Conservation (phyloP, 371 early-diverging fungal genomes). For the Syncephalastrum racemosum region DNA sequence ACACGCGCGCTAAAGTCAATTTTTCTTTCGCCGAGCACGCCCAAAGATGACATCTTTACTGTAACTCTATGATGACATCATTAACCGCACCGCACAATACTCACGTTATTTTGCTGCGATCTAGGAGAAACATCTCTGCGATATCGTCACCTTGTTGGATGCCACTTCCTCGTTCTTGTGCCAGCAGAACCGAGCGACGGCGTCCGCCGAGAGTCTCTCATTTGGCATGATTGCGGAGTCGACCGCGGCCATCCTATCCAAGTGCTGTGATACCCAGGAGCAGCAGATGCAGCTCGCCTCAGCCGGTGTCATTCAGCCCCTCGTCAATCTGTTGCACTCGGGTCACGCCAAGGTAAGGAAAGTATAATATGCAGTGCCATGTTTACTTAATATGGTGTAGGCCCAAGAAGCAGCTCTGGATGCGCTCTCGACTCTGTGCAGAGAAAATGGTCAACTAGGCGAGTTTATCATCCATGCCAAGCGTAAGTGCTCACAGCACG, state of each 20-base stretch:
- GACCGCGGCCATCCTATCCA: slow-evolving; percentile 66
- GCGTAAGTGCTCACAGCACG: slow-evolving; percentile 31
- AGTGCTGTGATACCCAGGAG: slow-evolving; percentile 60
- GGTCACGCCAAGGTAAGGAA: slow-evolving; percentile 45
- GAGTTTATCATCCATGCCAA: slow-evolving; percentile 45
- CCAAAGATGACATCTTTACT: slow-evolving; percentile 57
- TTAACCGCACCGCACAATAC: background rate
- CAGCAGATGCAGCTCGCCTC: slow-evolving; percentile 63
- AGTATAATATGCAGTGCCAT: background rate
- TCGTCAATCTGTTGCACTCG: slow-evolving; percentile 61
- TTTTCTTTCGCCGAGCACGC: slow-evolving; percentile 62
- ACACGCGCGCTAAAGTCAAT: slow-evolving; percentile 76
- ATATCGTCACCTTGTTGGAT: slow-evolving; percentile 33
- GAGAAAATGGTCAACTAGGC: slow-evolving; percentile 62
- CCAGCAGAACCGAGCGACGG: slow-evolving; percentile 21
- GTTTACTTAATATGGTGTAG: slow-evolving; percentile 12
- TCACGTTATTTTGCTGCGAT: background rate
- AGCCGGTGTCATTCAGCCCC: slow-evolving; percentile 59
- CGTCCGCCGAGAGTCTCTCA: slow-evolving; percentile 44
- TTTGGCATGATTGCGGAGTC: slow-evolving; percentile 67
- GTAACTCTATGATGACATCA: slow-evolving; percentile 32
- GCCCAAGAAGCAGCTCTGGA: slow-evolving; percentile 82
- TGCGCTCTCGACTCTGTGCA: slow-evolving; percentile 68
- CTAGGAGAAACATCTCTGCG: slow-evolving; percentile 44
- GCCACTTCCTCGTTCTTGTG: slow-evolving; percentile 24